Evolutionary conservation across 2,329 filamentous ascomycete species (phyloP).

Genomic region (Domatiomyces globalis): DNA sequence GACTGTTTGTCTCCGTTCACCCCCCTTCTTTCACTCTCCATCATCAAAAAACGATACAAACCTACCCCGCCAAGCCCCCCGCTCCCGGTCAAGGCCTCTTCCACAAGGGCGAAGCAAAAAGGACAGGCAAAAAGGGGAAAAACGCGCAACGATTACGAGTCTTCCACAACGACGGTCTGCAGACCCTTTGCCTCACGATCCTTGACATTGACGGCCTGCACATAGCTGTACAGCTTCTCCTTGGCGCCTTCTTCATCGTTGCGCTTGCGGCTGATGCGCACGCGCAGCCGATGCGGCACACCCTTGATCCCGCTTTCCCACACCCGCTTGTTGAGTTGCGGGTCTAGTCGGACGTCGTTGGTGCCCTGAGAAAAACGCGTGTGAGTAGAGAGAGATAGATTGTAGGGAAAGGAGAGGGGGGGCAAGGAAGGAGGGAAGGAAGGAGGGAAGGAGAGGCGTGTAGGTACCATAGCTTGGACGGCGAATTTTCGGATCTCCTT

Average conservation of each 20-base stretch:
- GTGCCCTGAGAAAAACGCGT: slow-evolving; percentile 55
- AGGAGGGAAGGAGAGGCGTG: slow-evolving; percentile 1
- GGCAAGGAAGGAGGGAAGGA: not conserved
- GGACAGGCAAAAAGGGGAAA: not conserved
- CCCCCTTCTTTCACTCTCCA: no score
- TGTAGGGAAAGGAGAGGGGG: slow-evolving; percentile 1
- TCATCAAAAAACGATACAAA: not conserved
- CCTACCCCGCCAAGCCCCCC: no score
- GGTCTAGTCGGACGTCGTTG: slow-evolving; percentile 92
- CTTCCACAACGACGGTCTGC: slow-evolving; percentile 72
- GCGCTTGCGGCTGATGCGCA: slow-evolving; percentile 98
- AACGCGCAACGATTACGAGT: slow-evolving; percentile 31
- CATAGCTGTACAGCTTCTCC: slow-evolving; percentile 99
- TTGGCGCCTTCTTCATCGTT: slow-evolving; percentile 99
- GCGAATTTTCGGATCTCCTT: slow-evolving; percentile 99
- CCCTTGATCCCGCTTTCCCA: slow-evolving; percentile 99
- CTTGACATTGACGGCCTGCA: slow-evolving; percentile 99
- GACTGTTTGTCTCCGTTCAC: no score
- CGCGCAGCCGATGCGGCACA: slow-evolving; percentile 88
- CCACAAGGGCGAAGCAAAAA: not conserved
- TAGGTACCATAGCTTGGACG: slow-evolving; percentile 83
- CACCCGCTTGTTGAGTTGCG: slow-evolving; percentile 99
- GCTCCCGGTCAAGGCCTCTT: no score
- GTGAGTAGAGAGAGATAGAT: not conserved
- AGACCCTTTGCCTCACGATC: slow-evolving; percentile 76